Evolutionary conservation across 2,329 filamentous ascomycete species (phyloP).

Genomic region (Ceratocystis smalleyi): DNA sequence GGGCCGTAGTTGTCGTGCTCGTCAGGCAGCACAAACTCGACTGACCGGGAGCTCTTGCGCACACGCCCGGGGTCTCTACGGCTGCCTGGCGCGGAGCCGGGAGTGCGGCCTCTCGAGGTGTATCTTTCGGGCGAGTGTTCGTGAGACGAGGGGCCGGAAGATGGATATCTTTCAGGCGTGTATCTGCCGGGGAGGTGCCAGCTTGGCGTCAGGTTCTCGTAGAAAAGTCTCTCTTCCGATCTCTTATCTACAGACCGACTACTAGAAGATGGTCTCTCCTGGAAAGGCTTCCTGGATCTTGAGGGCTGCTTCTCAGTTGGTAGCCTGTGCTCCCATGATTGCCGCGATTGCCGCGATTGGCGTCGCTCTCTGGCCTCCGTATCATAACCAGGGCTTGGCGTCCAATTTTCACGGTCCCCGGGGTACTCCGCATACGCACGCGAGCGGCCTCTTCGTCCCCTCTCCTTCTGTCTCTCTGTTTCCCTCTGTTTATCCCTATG

Average conservation of each 20-base stretch:
- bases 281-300: too few species aligned
- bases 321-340: too few species aligned
- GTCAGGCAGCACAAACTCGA: neutral
- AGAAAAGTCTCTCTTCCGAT: too few species aligned
- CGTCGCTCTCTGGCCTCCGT: neutral
- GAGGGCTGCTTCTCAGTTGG: neutral
- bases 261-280: neutral
- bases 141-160: neutral
- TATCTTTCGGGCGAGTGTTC: neutral
- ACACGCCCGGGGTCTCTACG: neutral
- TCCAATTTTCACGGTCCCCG: neutral
- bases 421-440: neutral
- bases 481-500: neutral
- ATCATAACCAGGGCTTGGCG: neutral
- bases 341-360: too few species aligned
- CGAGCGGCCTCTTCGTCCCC: neutral
- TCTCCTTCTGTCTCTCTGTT: neutral
- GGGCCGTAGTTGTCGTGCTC: neutral
- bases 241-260: neutral
- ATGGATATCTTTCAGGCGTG: neutral
- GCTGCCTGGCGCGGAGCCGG: neutral
- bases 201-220: neutral
- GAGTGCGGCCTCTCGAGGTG: neutral
- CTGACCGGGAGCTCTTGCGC: neutral
- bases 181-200: neutral